Evolutionary conservation across 192 early-diverging fungal species (phyloP).

Genomic region (Geosiphon pyriformis): DNA sequence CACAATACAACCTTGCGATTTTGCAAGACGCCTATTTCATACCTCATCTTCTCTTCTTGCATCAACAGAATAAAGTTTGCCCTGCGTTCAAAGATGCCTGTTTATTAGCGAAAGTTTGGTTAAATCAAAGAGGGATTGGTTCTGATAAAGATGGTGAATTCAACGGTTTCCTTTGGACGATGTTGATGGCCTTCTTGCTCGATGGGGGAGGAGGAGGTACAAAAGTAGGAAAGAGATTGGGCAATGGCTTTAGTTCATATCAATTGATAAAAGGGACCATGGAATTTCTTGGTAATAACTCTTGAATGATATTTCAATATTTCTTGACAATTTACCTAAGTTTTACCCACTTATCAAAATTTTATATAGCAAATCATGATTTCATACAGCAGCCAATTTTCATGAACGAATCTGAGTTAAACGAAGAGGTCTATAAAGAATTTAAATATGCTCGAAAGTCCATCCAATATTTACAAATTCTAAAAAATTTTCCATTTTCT

Average conservation of each 20-base stretch:
- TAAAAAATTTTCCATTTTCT: slow-evolving; percentile 23
- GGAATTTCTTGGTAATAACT: slow-evolving; percentile 68
- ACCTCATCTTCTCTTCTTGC: slow-evolving; percentile 71
- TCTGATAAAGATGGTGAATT: slow-evolving; percentile 44
- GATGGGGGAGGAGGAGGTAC: slow-evolving; percentile 50
- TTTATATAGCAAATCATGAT: slow-evolving; percentile 51
- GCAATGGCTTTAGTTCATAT: slow-evolving; percentile 70
- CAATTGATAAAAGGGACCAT: slow-evolving; percentile 83
- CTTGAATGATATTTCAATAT: slow-evolving; percentile 2
- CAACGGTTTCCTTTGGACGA: slow-evolving; percentile 74
- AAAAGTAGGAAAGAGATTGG: slow-evolving; percentile 57
- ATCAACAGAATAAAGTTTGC: slow-evolving; percentile 65
- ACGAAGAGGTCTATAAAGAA: slow-evolving; percentile 39
- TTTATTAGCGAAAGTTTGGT: slow-evolving; percentile 80
- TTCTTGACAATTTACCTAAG: not conserved
- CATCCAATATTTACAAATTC: not conserved
- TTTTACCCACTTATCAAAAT: not conserved
- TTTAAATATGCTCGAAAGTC: not conserved
- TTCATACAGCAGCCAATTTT: slow-evolving; percentile 60
- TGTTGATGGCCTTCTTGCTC: slow-evolving; percentile 87
- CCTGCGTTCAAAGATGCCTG: slow-evolving; percentile 76
- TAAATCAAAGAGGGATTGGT: slow-evolving; percentile 66
- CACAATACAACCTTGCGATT: slow-evolving; percentile 84
- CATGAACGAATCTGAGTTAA: slow-evolving; percentile 54
- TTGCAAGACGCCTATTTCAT: slow-evolving; percentile 70